Evolutionary conservation across 192 early-diverging fungal genomes (phyloP).

Genomic region (Allomyces javanicus): DNA sequence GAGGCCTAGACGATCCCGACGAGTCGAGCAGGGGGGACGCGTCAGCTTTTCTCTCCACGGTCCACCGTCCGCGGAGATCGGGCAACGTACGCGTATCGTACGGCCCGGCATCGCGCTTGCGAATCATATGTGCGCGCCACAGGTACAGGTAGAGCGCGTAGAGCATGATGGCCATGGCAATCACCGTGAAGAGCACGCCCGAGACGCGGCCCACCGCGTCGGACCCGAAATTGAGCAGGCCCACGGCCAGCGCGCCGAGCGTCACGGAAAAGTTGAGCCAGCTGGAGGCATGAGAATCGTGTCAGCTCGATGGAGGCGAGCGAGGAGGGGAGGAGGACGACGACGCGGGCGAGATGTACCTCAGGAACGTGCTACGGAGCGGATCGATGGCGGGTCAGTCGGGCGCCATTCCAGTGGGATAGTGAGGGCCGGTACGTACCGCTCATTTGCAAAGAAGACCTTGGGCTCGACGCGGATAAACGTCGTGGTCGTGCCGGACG

Average conservation of each 20-base stretch:
- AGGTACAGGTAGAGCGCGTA: slow-evolving; percentile 59
- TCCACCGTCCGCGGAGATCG: too few relatives aligned
- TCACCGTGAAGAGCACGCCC: slow-evolving; percentile 42
- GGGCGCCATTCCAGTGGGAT: too few relatives aligned
- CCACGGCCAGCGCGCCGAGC: slow-evolving; percentile 50
- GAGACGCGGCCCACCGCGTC: slow-evolving; percentile 45
- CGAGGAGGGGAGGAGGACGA: too few relatives aligned
- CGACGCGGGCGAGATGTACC: too few relatives aligned
- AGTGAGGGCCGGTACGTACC: slow-evolving; percentile 4
- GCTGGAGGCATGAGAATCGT: slow-evolving; percentile 37
- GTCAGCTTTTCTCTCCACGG: neutral
- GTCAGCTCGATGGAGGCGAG: too few relatives aligned
- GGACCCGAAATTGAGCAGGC: slow-evolving; percentile 57
- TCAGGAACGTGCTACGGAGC: too few relatives aligned
- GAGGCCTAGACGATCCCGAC: slow-evolving; percentile 7
- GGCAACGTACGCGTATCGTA: slow-evolving; percentile 39
- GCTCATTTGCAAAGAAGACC: slow-evolving; percentile 83
- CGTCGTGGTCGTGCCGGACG: neutral
- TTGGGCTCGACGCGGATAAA: slow-evolving; percentile 59
- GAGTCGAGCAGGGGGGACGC: too few relatives aligned
- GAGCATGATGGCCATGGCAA: slow-evolving; percentile 57
- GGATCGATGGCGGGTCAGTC: too few relatives aligned
- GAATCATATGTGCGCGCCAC: slow-evolving; percentile 48
- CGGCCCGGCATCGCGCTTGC: slow-evolving; percentile 40
- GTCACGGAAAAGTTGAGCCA: slow-evolving; percentile 73